Percentiles rank a stretch among this genome's conserved stretches.
Conservation (phyloP, 2,329 filamentous ascomycete species). For the Cordyceps javanica region DNA sequence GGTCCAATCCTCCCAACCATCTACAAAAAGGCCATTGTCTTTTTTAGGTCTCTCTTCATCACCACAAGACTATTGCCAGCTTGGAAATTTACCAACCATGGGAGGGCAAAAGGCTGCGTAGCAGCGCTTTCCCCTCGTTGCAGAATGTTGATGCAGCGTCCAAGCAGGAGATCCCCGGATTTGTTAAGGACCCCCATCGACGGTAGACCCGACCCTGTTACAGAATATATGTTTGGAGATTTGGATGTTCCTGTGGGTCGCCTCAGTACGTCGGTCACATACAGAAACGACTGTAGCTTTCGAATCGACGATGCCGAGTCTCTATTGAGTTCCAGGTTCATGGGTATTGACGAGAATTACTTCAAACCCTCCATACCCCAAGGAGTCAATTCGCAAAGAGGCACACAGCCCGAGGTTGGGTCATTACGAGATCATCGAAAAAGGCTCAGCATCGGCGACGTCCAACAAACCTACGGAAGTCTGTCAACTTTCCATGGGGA, state of each 20-base stretch:
- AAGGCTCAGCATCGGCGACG: slow-evolving; percentile 45
- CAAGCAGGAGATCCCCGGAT: slow-evolving; percentile 54
- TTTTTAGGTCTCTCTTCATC: slow-evolving; percentile 84
- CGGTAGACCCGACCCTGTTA: slow-evolving; percentile 42
- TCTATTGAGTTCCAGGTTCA: slow-evolving; percentile 84
- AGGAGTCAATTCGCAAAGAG: slow-evolving; percentile 34
- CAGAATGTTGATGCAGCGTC: slow-evolving; percentile 62
- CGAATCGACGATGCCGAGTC: slow-evolving; percentile 87
- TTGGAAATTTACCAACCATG: slow-evolving; percentile 75
- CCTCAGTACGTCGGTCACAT: slow-evolving; percentile 74
- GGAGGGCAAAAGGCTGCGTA: slow-evolving; percentile 64
- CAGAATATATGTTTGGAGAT: slow-evolving; percentile 73
- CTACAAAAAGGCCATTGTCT: slow-evolving; percentile 95
- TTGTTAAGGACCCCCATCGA: slow-evolving; percentile 45
- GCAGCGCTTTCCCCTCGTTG: slow-evolving; percentile 68
- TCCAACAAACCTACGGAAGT: slow-evolving; percentile 80
- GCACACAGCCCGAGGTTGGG: slow-evolving; percentile 52
- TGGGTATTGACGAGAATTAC: slow-evolving; percentile 82
- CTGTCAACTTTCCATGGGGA: slow-evolving; percentile 85
- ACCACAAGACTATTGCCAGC: slow-evolving; percentile 76
- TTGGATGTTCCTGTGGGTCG: slow-evolving; percentile 83
- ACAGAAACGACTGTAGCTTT: slow-evolving; percentile 85
- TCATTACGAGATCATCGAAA: slow-evolving; percentile 66
- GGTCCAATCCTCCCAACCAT: slow-evolving; percentile 68
- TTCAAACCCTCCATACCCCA: slow-evolving; percentile 72